A percentile compares a stretch with the other conserved stretches of the same genome.
Conservation (phyloP, 2,329 filamentous ascomycete species). For the Fusarium dimerum region DNA sequence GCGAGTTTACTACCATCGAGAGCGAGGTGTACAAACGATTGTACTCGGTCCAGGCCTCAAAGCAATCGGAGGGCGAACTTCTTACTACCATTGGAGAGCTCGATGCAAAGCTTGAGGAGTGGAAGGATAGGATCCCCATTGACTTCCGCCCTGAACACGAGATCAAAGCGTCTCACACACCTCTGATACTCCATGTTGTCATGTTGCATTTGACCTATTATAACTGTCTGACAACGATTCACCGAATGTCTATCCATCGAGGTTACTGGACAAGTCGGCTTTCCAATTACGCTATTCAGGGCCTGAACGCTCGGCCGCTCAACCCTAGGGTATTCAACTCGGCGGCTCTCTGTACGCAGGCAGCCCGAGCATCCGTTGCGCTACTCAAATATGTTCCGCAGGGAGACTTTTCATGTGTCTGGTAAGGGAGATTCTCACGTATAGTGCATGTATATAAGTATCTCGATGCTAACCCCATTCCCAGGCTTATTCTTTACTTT, state of each 20-base stretch:
- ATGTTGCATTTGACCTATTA: slow-evolving; percentile 97
- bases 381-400: slow-evolving; percentile 95
- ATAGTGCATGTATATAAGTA: background rate
- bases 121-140: slow-evolving; percentile 93
- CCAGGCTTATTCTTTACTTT: slow-evolving; percentile 89
- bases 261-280: slow-evolving; percentile 97
- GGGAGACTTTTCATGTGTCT: slow-evolving; percentile 92
- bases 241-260: slow-evolving; percentile 97
- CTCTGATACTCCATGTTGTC: slow-evolving; percentile 90
- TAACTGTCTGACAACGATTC: slow-evolving; percentile 95
- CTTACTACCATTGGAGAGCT: slow-evolving; percentile 95
- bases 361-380: slow-evolving; percentile 89
- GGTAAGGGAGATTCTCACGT: slow-evolving; percentile 58
- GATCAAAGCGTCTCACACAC: slow-evolving; percentile 89
- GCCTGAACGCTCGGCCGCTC: slow-evolving; percentile 83
- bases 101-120: slow-evolving; percentile 85
- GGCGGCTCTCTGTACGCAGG: slow-evolving; percentile 87
- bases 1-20: slow-evolving; percentile 87
- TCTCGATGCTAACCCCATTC: slow-evolving; percentile 29
- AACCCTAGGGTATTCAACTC: slow-evolving; percentile 96
- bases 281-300: slow-evolving; percentile 93
- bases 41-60: slow-evolving; percentile 89
- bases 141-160: slow-evolving; percentile 98
- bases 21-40: slow-evolving; percentile 91
- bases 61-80: slow-evolving; percentile 88